phyloP scores from a whole-genome alignment of 257 asterid genomes.

The Ilex aquifolium region DNA sequence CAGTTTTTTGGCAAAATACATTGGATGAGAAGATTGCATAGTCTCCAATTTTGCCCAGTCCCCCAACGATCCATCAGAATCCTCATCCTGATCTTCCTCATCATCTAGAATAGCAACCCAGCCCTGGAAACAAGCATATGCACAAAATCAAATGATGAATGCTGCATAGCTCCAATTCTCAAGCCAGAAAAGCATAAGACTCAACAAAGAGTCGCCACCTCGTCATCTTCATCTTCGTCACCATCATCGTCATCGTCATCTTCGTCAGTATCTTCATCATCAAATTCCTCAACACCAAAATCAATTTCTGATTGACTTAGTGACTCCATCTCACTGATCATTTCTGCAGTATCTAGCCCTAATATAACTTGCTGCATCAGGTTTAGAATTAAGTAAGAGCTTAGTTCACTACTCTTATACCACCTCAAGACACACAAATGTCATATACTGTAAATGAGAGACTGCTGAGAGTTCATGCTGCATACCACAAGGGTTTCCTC shows the following conservation, averaged over 20 bases:
- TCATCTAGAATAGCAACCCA: conserved; percentile 80
- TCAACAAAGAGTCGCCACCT: conserved; percentile 20
- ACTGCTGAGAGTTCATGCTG: not conserved
- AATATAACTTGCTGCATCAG: conserved; percentile 85
- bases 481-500: conserved; percentile 87
- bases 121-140: conserved; percentile 50
- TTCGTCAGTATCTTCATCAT: conserved; percentile 60
- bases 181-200: conserved; percentile 14
- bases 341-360: conserved; percentile 84
- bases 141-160: conserved; percentile 7
- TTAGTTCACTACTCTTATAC: no score
- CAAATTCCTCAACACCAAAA: conserved; percentile 63
- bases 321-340: conserved; percentile 74
- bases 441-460: no score
- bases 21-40: conserved; percentile 95
- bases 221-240: conserved; percentile 47
- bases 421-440: no score
- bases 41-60: conserved; percentile 98
- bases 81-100: conserved; percentile 68
- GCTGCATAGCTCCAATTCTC: conserved; percentile 10
- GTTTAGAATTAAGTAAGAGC: conserved; percentile 26
- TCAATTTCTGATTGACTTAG: conserved; percentile 63
- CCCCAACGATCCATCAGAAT: conserved; percentile 66
- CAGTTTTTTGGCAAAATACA: conserved; percentile 80
- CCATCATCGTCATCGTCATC: conserved; percentile 63